phyloP scores from a whole-genome alignment of 2,329 filamentous ascomycete genomes.

The Diplocarpon rosae region DNA sequence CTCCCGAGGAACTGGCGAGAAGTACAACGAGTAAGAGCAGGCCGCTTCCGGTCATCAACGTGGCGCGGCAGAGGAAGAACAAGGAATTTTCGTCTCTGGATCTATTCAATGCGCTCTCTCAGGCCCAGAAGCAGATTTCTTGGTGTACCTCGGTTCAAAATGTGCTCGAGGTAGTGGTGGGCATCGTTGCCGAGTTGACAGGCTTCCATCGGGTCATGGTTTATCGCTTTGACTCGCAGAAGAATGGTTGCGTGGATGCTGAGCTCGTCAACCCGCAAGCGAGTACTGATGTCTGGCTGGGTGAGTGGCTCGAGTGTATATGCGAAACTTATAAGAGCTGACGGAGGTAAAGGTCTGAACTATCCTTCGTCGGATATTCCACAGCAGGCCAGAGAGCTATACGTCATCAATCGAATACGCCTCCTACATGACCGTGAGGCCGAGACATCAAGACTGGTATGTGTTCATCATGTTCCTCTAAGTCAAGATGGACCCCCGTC shows the following conservation, averaged over 20 bases:
- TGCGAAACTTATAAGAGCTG: neutral
- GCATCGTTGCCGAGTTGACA: slow-evolving; percentile 19
- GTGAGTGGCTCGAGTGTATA: slow-evolving; percentile 2
- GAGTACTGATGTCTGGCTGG: slow-evolving; percentile 17
- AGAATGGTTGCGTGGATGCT: slow-evolving; percentile 22
- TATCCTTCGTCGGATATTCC: slow-evolving; percentile 82
- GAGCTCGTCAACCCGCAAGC: slow-evolving; percentile 19
- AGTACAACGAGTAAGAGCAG: slow-evolving; percentile 15
- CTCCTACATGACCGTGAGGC: slow-evolving; percentile 75
- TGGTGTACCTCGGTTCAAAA: slow-evolving; percentile 9
- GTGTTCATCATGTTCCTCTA: neutral
- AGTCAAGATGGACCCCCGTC: neutral
- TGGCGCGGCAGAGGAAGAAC: slow-evolving; percentile 13
- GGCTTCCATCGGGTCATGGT: slow-evolving; percentile 23
- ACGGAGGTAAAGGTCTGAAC: slow-evolving; percentile 30
- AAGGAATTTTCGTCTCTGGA: slow-evolving; percentile 17
- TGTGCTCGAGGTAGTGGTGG: slow-evolving; percentile 17
- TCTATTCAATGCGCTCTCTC: slow-evolving; percentile 18
- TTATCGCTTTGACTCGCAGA: slow-evolving; percentile 19
- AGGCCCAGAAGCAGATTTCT: slow-evolving; percentile 17
- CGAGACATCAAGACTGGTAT: slow-evolving; percentile 56
- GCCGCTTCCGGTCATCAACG: slow-evolving; percentile 14
- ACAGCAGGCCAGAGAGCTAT: slow-evolving; percentile 71
- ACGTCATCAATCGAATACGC: slow-evolving; percentile 79
- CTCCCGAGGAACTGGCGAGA: slow-evolving; percentile 14